A percentile compares a stretch with the other conserved stretches of the same genome.
phyloP scores from a whole-genome alignment of 2,329 filamentous ascomycete species.

The Falciphora oryzae region DNA sequence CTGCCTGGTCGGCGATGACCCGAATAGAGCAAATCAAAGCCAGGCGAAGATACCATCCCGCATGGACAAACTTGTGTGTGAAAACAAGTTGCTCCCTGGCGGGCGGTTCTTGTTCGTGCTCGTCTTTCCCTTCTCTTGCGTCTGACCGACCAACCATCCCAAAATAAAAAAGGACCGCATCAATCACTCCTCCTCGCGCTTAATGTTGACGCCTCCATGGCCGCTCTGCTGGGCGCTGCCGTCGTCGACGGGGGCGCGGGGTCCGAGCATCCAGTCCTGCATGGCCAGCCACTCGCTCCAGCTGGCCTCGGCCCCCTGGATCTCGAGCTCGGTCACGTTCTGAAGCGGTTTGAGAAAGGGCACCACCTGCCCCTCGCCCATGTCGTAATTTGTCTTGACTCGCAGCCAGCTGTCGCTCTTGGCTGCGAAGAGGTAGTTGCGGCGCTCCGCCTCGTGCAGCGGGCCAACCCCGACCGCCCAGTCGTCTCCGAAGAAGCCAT shows the following conservation, averaged over 20 bases:
- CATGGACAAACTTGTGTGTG: no score
- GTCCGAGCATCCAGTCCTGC: conserved; percentile 98
- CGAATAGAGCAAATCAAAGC: no score
- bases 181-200: conserved; percentile 15
- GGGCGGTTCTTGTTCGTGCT: no score
- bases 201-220: conserved; percentile 13
- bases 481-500: conserved; percentile 95
- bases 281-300: conserved; percentile 97
- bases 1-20: no score
- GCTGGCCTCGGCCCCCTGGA: conserved; percentile 71
- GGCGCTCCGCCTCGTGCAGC: conserved; percentile 80
- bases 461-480: conserved; percentile 76
- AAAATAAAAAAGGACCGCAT: not conserved
- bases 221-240: conserved; percentile 4
- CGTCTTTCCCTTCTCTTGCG: no score
- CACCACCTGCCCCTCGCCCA: conserved; percentile 72
- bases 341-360: conserved; percentile 85
- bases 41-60: no score
- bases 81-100: no score
- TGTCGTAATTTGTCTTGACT: conserved; percentile 89
- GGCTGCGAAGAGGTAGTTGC: conserved; percentile 91
- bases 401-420: conserved; percentile 88
- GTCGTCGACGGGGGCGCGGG: conserved; percentile 54
- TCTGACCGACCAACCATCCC: no score
- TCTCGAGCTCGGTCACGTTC: conserved; percentile 69